Base-by-base conservation (phyloP, 1,139 yeast species). In the Kurtzmaniella natalensis region DNA sequence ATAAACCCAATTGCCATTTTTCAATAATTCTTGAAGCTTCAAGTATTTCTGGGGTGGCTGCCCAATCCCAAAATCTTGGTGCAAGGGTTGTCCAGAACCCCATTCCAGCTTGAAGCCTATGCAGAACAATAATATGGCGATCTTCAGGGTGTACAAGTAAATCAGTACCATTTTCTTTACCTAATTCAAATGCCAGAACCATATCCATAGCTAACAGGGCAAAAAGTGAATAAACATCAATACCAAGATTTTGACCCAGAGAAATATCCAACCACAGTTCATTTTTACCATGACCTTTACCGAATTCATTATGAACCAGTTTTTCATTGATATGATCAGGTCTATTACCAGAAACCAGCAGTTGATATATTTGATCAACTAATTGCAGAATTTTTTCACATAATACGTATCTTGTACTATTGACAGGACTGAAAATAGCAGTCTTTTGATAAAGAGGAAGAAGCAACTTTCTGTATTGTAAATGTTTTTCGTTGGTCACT, bases 191-290 rank as follows among this genome's bases (percentile, higher is more conserved):
- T 10, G 72, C 69, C 2, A 81, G 70, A 1, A 80, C 78, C 4
- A 77, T 81, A 45, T 81, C 88, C 78, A 81, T 74, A 2, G 92
- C 88, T 46, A 81, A 62, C n/a, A 81, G 64, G 14, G 79, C 80
- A 61, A 80, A 81, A 14, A 81, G 51, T 10, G 76, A 66, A 46
- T 76, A 78, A 1, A 77, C 80, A 34, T 81, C 84, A 20, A 80
- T 59, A 2, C 69, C 69, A 32, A 63, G 43, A 34, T 57, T 60
- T 13, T 38, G 40, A 5, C 36, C 19, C 5, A 41, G 39, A 11
- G 46, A 35, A 11, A 47, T 39, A 37, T 54, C 47, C 33, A 63
- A 56, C 72, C 72, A 66, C n/a, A 38, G 33, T 4, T 48, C 51
- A 9, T 44, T 39, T 19, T 50, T 53, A 3, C 31, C 31, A 27